Percentiles rank a stretch among this genome's conserved stretches.
Evolutionary conservation across 2,329 filamentous ascomycete genomes (phyloP).

Genomic region (Colletotrichum sp.): DNA sequence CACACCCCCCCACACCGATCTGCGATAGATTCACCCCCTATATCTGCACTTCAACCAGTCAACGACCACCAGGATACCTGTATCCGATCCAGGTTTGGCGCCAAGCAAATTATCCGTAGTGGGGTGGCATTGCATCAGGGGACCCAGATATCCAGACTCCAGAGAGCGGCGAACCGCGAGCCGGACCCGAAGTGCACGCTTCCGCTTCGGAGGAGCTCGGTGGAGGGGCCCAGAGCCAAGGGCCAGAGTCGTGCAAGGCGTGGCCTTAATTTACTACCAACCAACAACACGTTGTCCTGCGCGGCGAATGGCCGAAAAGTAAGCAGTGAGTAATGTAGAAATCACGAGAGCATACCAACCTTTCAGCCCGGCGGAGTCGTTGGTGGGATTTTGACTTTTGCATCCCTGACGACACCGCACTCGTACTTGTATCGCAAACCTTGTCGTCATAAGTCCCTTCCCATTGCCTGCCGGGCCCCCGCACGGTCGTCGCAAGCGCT

Average conservation of each 20-base stretch:
- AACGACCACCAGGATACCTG: neutral
- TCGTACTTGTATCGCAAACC: slow-evolving; percentile 1
- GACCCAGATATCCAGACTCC: neutral
- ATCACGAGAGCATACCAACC: neutral
- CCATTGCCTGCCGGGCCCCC: slow-evolving; percentile 1
- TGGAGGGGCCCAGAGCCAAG: neutral
- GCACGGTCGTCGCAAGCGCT: neutral
- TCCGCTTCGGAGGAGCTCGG: slow-evolving; percentile 9
- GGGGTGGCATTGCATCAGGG: slow-evolving; percentile 13
- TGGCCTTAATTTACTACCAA: neutral
- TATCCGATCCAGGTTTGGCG: slow-evolving; percentile 5
- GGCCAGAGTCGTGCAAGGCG: neutral
- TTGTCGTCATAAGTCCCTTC: slow-evolving; percentile 3
- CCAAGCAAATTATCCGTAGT: slow-evolving; percentile 17
- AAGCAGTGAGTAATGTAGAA: neutral
- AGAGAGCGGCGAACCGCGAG: neutral
- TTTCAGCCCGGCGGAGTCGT: neutral
- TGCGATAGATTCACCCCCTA: neutral
- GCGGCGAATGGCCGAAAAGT: neutral
- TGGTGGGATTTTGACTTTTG: slow-evolving; percentile 13
- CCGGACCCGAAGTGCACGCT: slow-evolving; percentile 7
- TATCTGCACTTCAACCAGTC: neutral
- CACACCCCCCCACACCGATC: neutral
- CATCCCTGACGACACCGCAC: neutral
- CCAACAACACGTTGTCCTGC: neutral